Evolutionary conservation across 2,329 filamentous ascomycete genomes (phyloP).

Genomic region (Dactylonectria estremocensis): DNA sequence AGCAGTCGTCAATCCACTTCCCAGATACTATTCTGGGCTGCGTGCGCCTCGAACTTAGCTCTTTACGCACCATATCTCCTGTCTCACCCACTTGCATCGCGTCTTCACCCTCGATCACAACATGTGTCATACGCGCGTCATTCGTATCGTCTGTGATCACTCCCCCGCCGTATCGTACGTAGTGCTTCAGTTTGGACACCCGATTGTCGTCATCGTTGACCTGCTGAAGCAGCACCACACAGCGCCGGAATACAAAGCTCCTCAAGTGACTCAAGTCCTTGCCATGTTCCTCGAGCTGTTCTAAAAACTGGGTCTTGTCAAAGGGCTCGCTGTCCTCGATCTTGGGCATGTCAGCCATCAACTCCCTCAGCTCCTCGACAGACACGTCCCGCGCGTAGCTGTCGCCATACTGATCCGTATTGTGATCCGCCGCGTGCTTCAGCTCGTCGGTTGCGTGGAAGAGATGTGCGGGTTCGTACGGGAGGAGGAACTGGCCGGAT

Average conservation of each 20-base stretch:
- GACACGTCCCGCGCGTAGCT: slow-evolving; percentile 83
- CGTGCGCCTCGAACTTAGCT: slow-evolving; percentile 60
- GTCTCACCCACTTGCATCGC: slow-evolving; percentile 56
- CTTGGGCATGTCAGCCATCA: slow-evolving; percentile 67
- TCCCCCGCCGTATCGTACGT: slow-evolving; percentile 80
- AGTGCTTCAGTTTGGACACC: slow-evolving; percentile 65
- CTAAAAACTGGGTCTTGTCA: slow-evolving; percentile 63
- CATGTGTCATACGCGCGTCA: slow-evolving; percentile 77
- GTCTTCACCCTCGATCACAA: slow-evolving; percentile 68
- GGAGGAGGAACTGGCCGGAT: slow-evolving; percentile 74
- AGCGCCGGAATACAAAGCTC: slow-evolving; percentile 68
- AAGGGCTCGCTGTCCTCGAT: slow-evolving; percentile 60
- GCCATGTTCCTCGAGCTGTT: slow-evolving; percentile 70
- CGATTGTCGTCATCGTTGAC: slow-evolving; percentile 52
- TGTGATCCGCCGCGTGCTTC: slow-evolving; percentile 68
- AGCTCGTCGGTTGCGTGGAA: slow-evolving; percentile 76
- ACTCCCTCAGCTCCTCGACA: slow-evolving; percentile 71
- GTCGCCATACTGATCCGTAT: slow-evolving; percentile 85
- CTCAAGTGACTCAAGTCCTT: slow-evolving; percentile 65
- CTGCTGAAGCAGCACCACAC: slow-evolving; percentile 59
- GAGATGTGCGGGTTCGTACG: slow-evolving; percentile 75
- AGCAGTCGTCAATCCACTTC: slow-evolving; percentile 85
- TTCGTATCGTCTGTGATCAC: slow-evolving; percentile 65
- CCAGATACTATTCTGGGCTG: slow-evolving; percentile 79
- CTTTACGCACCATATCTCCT: slow-evolving; percentile 61